phyloP scores from a whole-genome alignment of 129 eudicot species.

The Ambrosia artemisiifolia region DNA sequence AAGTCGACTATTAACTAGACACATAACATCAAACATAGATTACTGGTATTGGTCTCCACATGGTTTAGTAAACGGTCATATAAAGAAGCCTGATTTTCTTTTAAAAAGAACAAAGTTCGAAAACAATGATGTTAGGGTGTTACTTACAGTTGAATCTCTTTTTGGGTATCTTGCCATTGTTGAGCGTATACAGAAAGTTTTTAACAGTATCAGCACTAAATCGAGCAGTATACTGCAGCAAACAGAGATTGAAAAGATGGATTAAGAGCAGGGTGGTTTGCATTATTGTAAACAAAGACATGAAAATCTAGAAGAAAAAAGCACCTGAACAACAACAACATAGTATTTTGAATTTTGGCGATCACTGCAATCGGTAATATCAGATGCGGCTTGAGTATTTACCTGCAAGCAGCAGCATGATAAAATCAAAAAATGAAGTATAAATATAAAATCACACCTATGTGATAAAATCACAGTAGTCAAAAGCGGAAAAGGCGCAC shows the following conservation, averaged over 20 bases:
- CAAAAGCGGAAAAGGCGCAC: neutral
- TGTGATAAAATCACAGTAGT: neutral
- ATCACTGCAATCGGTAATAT: slow-evolving; percentile 77
- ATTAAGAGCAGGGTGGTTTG: neutral
- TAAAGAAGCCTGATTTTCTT: neutral
- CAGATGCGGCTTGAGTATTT: slow-evolving; percentile 84
- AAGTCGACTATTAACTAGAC: neutral
- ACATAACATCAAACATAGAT: neutral
- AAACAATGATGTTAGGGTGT: slow-evolving; percentile 4
- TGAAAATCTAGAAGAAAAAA: neutral
- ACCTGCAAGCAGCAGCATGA: slow-evolving; percentile 46
- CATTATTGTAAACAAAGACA: neutral
- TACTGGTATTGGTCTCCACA: neutral
- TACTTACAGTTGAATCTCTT: slow-evolving; percentile 93
- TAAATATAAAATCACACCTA: neutral
- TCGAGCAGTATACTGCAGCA: slow-evolving; percentile 82
- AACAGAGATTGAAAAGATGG: slow-evolving; percentile 7
- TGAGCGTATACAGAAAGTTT: slow-evolving; percentile 71
- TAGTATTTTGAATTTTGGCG: slow-evolving; percentile 88
- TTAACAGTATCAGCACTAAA: slow-evolving; percentile 90
- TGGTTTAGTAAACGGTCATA: neutral
- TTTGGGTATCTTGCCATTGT: slow-evolving; percentile 84
- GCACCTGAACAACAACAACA: slow-evolving; percentile 91
- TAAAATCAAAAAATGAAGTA: neutral
- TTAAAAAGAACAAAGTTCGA: neutral